Evolutionary conservation across 2,329 filamentous ascomycete species (phyloP).

Genomic region (Microsporum ferrugineum): DNA sequence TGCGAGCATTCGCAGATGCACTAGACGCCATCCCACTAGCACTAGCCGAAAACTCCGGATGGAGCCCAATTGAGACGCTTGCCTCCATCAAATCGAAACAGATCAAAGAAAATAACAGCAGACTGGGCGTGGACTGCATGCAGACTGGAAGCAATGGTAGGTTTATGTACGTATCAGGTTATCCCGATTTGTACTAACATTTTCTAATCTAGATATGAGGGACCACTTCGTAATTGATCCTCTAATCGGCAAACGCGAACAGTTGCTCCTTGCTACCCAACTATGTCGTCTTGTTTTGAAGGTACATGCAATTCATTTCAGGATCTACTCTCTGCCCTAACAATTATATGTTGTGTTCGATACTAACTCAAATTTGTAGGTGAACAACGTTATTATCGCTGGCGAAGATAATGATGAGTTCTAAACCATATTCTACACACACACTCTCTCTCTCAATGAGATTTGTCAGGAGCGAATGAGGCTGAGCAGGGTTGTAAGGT

Average conservation of each 20-base stretch:
- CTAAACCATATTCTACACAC: slow-evolving; percentile 36
- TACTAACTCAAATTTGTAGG: slow-evolving; percentile 29
- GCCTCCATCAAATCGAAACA: slow-evolving; percentile 94
- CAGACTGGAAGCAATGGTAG: slow-evolving; percentile 73
- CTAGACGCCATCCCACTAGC: slow-evolving; percentile 91
- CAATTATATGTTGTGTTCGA: background rate
- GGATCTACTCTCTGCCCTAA: background rate
- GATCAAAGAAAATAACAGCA: slow-evolving; percentile 69
- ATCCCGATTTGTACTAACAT: slow-evolving; percentile 3
- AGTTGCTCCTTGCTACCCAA: slow-evolving; percentile 91
- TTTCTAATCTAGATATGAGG: slow-evolving; percentile 63
- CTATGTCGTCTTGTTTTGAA: slow-evolving; percentile 96
- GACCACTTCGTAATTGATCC: slow-evolving; percentile 97
- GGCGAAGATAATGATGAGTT: slow-evolving; percentile 80
- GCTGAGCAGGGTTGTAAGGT: background rate
- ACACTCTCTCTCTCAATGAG: background rate
- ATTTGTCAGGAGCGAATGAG: background rate
- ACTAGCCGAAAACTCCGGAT: slow-evolving; percentile 89
- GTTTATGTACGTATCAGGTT: slow-evolving; percentile 17
- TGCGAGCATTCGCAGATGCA: slow-evolving; percentile 94
- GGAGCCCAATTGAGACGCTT: slow-evolving; percentile 90
- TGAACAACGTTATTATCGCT: slow-evolving; percentile 89
- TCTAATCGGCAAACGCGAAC: slow-evolving; percentile 94
- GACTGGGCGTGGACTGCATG: slow-evolving; percentile 96
- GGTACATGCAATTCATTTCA: slow-evolving; percentile 35